A percentile compares a stretch with the other conserved stretches of the same genome.
phyloP scores from a whole-genome alignment of 2,329 filamentous ascomycete genomes.

The Fusarium tricinctum region DNA sequence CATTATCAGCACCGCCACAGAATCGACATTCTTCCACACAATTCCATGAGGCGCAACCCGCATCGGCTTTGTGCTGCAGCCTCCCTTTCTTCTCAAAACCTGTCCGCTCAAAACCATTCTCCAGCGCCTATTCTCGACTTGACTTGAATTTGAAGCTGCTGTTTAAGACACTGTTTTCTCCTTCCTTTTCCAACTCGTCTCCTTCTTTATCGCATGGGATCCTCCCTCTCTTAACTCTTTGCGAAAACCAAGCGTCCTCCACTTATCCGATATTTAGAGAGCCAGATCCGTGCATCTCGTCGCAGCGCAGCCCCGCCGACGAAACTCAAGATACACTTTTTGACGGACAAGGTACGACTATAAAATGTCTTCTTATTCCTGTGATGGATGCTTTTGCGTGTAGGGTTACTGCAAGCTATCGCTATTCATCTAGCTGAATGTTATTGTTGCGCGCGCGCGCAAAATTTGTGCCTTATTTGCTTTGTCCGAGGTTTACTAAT shows the following conservation, averaged over 20 bases:
- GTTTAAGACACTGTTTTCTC: conserved; percentile 36
- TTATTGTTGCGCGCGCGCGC: conserved; percentile 20
- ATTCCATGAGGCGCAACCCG: conserved; percentile 59
- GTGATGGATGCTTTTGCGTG: neutral
- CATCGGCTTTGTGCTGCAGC: conserved; percentile 50
- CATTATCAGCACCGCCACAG: conserved; percentile 57
- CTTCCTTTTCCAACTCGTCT: conserved; percentile 7
- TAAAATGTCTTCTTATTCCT: conserved; percentile 7
- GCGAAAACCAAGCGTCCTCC: conserved; percentile 33
- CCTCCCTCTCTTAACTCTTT: conserved; percentile 11
- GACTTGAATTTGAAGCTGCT: conserved; percentile 31
- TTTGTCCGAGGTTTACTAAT: conserved; percentile 43
- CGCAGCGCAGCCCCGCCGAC: conserved; percentile 49
- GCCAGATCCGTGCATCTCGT: conserved; percentile 42
- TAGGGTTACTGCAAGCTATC: neutral
- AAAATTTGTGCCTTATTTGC: conserved; percentile 21
- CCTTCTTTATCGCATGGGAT: conserved; percentile 30
- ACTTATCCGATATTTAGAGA: conserved; percentile 46
- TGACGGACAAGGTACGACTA: conserved; percentile 48
- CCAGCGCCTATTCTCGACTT: conserved; percentile 43
- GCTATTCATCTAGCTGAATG: neutral
- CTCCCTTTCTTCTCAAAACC: conserved; percentile 51
- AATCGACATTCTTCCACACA: conserved; percentile 59
- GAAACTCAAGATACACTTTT: conserved; percentile 46
- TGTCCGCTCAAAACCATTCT: conserved; percentile 44